Evolutionary conservation across 1,139 yeast species (phyloP), one percentile per base, ranked within the genome.

Genomic region (Candida sp.): DNA sequence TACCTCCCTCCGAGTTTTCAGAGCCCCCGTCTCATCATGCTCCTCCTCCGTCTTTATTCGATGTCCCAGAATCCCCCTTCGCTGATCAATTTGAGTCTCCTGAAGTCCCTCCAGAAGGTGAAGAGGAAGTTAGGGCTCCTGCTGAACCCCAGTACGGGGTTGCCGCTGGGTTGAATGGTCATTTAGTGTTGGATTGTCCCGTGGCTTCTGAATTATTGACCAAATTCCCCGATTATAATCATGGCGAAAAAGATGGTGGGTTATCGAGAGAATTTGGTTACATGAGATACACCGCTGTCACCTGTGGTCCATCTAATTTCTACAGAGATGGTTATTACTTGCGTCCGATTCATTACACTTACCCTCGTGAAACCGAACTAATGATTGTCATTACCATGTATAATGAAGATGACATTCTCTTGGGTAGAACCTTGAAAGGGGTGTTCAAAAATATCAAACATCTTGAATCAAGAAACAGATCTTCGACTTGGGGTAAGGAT

Each of bases 341-440:
- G 46, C 60, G 79, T 46, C 78, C 76, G 1, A 68, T 70, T 12
- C 77, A 73, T 54, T 73, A 73, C 51, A 76, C 76, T 1, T 63
- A 63, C 47, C 73, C 73, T 9, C 60, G 79, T 50, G 66, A 68
- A 47, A 73, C 79, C 1, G 79, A 73, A 46, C 51, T 73, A 54
- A 70, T 73, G 77, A 64, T 73, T 35, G 77, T 72, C 15, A 56
- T 73, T 35, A 73, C 79, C 40, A 73, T 73, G 79, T 73, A 73
- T 52, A 73, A 73, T 50, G 79, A 73, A 55, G 77, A 73, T 51
- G 79, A 73, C 49, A 58, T 73, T 23, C 59, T 73, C 38, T 63
- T 73, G 45, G 79, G 77, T 1, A 59, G 75, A 42, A 73, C 79
- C 1, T 63, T 73, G 46, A 73, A 73, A 52, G 79, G 79, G 35